These are phyloP conservation scores for Calocera cornea DNA, from an alignment of 768 basidiomycete species.

Conservation along the genomic window DNA sequence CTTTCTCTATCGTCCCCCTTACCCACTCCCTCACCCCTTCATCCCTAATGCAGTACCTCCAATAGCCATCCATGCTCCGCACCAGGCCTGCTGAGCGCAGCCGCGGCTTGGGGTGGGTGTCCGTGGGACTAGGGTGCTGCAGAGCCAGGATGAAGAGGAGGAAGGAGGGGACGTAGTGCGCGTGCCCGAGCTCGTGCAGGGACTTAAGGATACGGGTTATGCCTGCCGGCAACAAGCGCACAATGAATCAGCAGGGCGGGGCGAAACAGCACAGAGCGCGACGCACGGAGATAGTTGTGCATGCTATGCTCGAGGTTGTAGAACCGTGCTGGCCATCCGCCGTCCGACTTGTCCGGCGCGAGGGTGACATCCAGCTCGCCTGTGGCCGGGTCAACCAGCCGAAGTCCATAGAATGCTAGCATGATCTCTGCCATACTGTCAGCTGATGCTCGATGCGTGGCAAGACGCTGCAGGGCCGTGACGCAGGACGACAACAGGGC, in stretches of 20 bases:
- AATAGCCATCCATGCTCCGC: not conserved
- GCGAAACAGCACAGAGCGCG: not conserved
- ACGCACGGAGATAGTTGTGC: not conserved
- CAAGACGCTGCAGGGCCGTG: too few species aligned
- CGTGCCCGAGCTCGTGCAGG: not conserved
- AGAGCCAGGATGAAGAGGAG: not conserved
- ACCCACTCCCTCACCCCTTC: not conserved
- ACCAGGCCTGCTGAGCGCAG: not conserved
- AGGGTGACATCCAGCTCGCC: not conserved
- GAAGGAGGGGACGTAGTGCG: not conserved
- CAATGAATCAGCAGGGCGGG: not conserved
- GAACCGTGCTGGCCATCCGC: not conserved
- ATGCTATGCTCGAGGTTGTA: not conserved
- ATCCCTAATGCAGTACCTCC: not conserved
- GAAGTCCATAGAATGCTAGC: not conserved
- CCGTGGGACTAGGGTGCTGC: not conserved
- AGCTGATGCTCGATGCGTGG: too few species aligned
- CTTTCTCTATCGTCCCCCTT: not conserved
- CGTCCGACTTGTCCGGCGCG: not conserved
- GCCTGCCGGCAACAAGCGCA: not conserved
- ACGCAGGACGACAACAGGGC: too few species aligned
- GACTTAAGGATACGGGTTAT: not conserved
- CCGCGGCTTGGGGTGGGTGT: not conserved
- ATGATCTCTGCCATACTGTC: not conserved
- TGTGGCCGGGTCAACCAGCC: not conserved